phyloP scores from a whole-genome alignment of 257 asterid genomes.

The Nicotiana obtusifolia region DNA sequence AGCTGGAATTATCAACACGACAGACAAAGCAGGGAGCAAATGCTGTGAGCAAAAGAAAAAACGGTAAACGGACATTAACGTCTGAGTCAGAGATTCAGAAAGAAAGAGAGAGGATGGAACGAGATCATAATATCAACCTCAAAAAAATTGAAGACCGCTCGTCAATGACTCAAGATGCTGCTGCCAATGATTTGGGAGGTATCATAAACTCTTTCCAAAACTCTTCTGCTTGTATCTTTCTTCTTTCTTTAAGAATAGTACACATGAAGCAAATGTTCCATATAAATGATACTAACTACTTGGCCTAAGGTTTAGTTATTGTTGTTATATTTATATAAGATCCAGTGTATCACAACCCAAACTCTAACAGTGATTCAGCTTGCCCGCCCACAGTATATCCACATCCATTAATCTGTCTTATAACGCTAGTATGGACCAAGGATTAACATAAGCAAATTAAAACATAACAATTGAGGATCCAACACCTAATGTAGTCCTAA shows the following conservation, averaged over 20 bases:
- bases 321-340: no score
- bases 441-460: not conserved
- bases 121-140: not conserved
- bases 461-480: not conserved
- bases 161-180: not conserved
- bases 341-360: no score
- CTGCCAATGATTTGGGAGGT: not conserved
- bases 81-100: not conserved
- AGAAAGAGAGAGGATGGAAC: not conserved
- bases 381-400: not conserved
- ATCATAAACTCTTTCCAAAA: not conserved
- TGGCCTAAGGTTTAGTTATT: no score
- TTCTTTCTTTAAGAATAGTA: not conserved
- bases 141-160: not conserved
- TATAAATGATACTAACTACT: no score
- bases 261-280: not conserved
- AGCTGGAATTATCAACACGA: no score
- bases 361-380: not conserved
- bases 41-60: not conserved
- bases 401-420: not conserved
- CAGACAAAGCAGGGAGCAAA: not conserved
- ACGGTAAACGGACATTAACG: not conserved
- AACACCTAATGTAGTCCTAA: not conserved
- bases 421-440: not conserved
- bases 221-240: not conserved